phyloP scores from a whole-genome alignment of 2,329 filamentous ascomycete genomes.

The Xylaria sp. region DNA sequence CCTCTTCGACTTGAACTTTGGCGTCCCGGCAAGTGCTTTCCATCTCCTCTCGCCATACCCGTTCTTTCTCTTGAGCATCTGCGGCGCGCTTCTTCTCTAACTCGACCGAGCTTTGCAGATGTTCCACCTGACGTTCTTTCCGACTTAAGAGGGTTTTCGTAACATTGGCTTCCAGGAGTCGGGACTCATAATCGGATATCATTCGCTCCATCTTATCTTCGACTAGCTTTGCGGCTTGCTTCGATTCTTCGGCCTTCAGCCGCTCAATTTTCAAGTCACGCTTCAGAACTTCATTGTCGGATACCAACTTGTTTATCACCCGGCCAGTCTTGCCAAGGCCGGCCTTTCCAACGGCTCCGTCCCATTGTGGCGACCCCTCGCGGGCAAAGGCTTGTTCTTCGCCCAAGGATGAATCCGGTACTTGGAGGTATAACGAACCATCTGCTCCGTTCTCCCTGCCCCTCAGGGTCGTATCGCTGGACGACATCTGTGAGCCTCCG shows the following conservation, averaged over 20 bases:
- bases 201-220: conserved; percentile 78
- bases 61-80: conserved; percentile 69
- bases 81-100: conserved; percentile 71
- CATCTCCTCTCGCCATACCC: conserved; percentile 70
- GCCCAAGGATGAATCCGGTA: conserved; percentile 50
- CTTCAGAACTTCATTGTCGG: conserved; percentile 81
- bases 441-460: conserved; percentile 42
- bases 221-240: conserved; percentile 72
- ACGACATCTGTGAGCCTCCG: conserved; percentile 43
- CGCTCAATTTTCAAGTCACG: conserved; percentile 76
- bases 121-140: conserved; percentile 79
- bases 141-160: conserved; percentile 76
- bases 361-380: conserved; percentile 61
- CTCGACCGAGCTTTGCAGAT: conserved; percentile 72
- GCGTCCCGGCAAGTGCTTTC: conserved; percentile 70
- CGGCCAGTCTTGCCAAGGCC: conserved; percentile 79
- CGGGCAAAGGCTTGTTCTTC: conserved; percentile 47
- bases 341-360: conserved; percentile 75
- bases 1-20: conserved; percentile 72
- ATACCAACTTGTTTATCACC: conserved; percentile 83
- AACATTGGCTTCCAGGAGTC: conserved; percentile 75
- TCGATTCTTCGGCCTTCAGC: conserved; percentile 75
- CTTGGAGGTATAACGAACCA: conserved; percentile 48
- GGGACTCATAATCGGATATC: conserved; percentile 74
- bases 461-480: conserved; percentile 40